Evolutionary conservation across 495 filamentous ascomycete genomes (phyloP), one percentile per base, ranked within the genome.

Genomic region (Aspergillus mulundensis): DNA sequence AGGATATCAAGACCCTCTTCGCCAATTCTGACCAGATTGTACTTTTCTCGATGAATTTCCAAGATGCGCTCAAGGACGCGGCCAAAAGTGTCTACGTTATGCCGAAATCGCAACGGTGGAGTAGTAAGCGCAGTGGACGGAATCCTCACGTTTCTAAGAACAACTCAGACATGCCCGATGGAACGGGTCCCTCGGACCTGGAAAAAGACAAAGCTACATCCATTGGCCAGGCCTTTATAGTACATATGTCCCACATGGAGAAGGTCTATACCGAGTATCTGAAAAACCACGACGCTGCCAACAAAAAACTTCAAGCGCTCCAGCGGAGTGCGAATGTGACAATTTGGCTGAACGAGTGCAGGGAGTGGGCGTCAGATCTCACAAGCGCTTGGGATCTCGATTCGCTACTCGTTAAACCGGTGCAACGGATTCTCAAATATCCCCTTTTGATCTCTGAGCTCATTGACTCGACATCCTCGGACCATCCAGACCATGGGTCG

Each of bases 381-480:
- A 99, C 94, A 0, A 79, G 79, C 7, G 92, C 95, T 4, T 97
- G 95, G 95, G 86, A 95, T 65, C 72, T 99, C 47, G 91, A 96
- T 67, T 91, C 94, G 5, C 75, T 99, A 32, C 80, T 99, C 14
- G 90, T 99, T 56, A 99, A 99, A 70, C 94, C 94, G 8, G 87
- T 93, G 60, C 94, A 99, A 72, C 81, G 94, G 32, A 83, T 97
- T 28, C 79, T 90, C 25, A 96, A 95, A 60, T 99, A 97, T 62
- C 91, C 91, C 1, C 83, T 96, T 11, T 77, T 99, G 23, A 77
- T 99, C 36, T 79, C 78, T 7, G 80, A 90, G 54, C 77, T 97
- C 0, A 78, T 93, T 21, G 85, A 93, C 53, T 80, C 82, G 40
- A 97, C 95, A 0, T 86, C 89, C 0, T 70, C 71, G 10, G 84